A percentile compares a stretch with the other conserved stretches of the same genome.
Evolutionary conservation across 345 rosid genomes (phyloP).

Genomic region (Eucalyptus camaldulensis): DNA sequence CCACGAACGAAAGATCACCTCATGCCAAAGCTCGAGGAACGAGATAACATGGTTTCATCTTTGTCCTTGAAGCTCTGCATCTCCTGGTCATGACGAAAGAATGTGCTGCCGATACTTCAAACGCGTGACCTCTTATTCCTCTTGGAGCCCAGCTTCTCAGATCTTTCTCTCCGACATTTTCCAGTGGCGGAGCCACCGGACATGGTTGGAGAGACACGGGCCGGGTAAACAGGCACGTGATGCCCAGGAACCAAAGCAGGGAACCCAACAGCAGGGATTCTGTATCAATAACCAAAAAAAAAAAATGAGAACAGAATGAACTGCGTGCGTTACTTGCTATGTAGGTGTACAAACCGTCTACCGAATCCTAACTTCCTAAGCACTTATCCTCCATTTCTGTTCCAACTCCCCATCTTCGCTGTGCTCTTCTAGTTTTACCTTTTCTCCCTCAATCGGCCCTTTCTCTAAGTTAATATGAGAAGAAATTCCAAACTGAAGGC

Average conservation of each 20-base stretch:
- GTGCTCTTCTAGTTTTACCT: not conserved
- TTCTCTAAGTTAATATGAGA: not conserved
- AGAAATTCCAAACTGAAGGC: not conserved
- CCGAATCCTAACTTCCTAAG: not conserved
- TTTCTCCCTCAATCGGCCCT: not conserved
- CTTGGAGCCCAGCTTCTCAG: constrained; percentile 32
- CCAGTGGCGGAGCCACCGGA: constrained; percentile 6
- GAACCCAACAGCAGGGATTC: constrained; percentile 99
- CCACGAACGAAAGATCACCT: not conserved
- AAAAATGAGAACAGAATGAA: not conserved
- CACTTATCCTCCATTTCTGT: not conserved
- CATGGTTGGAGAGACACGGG: constrained; percentile 10
- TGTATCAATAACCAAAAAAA: constrained; percentile 5
- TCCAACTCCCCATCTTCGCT: not conserved
- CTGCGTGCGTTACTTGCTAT: not conserved
- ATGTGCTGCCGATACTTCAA: not conserved
- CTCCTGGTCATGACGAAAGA: constrained; percentile 17
- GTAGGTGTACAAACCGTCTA: not conserved
- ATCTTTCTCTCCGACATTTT: constrained; percentile 25
- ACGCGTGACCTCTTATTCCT: constrained; percentile 29
- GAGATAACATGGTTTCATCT: constrained; percentile 15
- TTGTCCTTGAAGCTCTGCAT: constrained; percentile 77
- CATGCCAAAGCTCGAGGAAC: not conserved
- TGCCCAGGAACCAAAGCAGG: constrained; percentile 96
- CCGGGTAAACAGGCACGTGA: constrained; percentile 57